Evolutionary conservation across 2,329 filamentous ascomycete species (phyloP).

Genomic region (Fusarium nanum): DNA sequence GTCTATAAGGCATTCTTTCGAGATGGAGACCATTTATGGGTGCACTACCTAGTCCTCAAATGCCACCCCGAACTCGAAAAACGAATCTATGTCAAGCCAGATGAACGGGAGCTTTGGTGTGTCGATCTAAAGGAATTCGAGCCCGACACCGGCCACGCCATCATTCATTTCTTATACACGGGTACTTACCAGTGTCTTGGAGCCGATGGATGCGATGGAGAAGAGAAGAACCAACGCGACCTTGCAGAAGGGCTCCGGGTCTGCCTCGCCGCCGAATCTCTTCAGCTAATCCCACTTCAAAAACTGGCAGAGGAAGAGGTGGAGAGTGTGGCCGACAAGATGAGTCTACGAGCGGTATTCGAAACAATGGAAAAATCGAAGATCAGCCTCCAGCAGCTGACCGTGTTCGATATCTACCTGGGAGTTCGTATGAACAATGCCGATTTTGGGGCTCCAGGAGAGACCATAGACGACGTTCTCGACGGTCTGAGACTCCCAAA

Average conservation of each 20-base stretch:
- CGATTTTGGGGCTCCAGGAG: background rate
- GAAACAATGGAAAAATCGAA: background rate
- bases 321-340: background rate
- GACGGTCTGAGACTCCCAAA: too few relatives aligned
- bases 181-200: background rate
- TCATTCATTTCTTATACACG: constrained; percentile 12
- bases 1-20: too few relatives aligned
- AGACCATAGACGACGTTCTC: background rate
- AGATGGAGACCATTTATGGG: too few relatives aligned
- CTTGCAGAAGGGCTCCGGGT: background rate
- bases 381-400: too few relatives aligned
- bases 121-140: background rate
- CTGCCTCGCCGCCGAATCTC: background rate
- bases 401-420: too few relatives aligned
- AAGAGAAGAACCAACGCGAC: too few relatives aligned
- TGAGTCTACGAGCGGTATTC: background rate
- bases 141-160: background rate
- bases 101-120: fast-evolving
- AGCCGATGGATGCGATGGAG: too few relatives aligned
- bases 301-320: background rate
- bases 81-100: fast-evolving
- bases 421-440: background rate
- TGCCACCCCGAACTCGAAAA: background rate
- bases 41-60: background rate
- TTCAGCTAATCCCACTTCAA: fast-evolving